Percentiles rank a stretch among this genome's conserved stretches.
phyloP scores from a whole-genome alignment of 345 rosid species.

The Syzygium aqueum region DNA sequence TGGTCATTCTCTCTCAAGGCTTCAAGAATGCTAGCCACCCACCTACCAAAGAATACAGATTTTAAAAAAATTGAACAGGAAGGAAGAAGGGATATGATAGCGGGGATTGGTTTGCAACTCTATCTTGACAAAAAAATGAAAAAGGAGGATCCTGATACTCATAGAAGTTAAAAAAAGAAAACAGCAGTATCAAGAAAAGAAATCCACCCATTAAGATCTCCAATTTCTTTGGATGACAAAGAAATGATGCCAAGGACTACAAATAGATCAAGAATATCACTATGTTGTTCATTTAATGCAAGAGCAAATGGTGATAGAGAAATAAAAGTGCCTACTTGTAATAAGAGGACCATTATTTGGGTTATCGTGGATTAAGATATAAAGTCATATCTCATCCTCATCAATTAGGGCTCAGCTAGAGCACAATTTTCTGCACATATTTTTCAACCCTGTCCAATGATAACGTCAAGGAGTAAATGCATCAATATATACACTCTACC shows the following conservation, averaged over 20 bases:
- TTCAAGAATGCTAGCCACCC: conserved; percentile 76
- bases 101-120: background rate
- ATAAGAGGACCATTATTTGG: background rate
- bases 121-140: background rate
- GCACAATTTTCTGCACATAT: background rate
- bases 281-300: background rate
- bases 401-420: background rate
- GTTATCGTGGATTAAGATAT: background rate
- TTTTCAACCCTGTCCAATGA: background rate
- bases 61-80: background rate
- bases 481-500: background rate
- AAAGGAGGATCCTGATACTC: background rate
- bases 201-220: background rate
- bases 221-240: background rate
- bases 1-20: conserved; percentile 42
- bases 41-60: conserved; percentile 33
- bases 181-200: background rate
- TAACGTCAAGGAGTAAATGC: background rate
- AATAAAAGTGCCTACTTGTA: background rate
- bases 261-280: background rate
- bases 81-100: background rate
- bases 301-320: background rate
- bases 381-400: too few relatives aligned
- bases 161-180: background rate
- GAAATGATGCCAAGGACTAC: background rate